Base-by-base conservation (phyloP, 345 rosid genomes). In the Erucastrum elatum region DNA sequence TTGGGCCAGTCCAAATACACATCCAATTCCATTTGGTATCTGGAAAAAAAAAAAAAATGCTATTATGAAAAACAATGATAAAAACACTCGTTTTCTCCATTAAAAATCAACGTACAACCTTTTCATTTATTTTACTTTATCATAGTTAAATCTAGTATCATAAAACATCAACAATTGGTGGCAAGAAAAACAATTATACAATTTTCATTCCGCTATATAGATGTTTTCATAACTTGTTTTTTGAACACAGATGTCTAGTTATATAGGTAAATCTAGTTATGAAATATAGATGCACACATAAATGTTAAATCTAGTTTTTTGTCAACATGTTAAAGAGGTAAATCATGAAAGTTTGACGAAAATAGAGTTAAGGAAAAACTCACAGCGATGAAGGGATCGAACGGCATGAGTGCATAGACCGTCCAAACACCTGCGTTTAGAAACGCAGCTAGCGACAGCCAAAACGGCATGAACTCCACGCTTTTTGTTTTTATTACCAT, bases 381-480 rank as follows among this genome's bases (percentile, higher is more conserved):
- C 75, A 94, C 98, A 55, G 84, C 75, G 1, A 94, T 90, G 85
- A 85, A 94, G 29, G 83, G 84, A 74, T 94, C 97, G 8, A 94
- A 75, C 9, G 86, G 92, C 53, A 94, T 84, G 83, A 88, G 77
- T 39, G 97, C 90, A 44, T 92, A 94, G 10, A 84, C 59, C 6
- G 87, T 77, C 98, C 98, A 94, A 66, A 88, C 80, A 58, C 86
- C 39, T 4, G 91, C 91, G 67, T 92, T 92, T 9, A 80, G 89
- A 6, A 92, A 85, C 13, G 89, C 83, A 65, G 90, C 91, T n/a
- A 94, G 64, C 4, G 98, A 94, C 16, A 94, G 59, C 69, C 25
- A 84, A 73, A 94, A 86, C 56, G 98, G 98, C 98, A 94, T 94
- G 56, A 84, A 94, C 83, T 90, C 96, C 83, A 92, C 97, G 55